phyloP scores from a whole-genome alignment of 1,284 basidiomycete genomes.

The Microbotryum silenes-acaulis region DNA sequence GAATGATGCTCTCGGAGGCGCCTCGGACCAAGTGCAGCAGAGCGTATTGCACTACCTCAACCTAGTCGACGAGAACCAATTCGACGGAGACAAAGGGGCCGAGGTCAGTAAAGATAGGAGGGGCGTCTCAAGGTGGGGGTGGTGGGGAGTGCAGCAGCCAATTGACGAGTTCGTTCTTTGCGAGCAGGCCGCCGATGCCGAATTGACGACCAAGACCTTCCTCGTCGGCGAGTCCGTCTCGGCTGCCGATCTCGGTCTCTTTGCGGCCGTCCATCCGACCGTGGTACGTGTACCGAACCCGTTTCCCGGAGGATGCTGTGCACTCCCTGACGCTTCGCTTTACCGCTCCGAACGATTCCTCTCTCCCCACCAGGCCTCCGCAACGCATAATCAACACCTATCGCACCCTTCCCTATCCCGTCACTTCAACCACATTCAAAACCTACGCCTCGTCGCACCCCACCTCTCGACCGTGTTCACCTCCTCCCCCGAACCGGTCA shows the following conservation, averaged over 20 bases:
- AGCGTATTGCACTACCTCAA: constrained; percentile 17
- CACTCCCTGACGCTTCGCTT: too few relatives aligned
- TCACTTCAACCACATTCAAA: constrained; percentile 89
- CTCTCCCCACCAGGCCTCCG: constrained; percentile 8
- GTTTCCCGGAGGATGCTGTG: too few relatives aligned
- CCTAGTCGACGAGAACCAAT: constrained; percentile 10
- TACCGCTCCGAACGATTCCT: too few relatives aligned
- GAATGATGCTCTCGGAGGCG: constrained; percentile 24
- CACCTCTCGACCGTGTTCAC: constrained; percentile 48
- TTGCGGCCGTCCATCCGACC: constrained; percentile 68
- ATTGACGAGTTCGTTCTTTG: background rate
- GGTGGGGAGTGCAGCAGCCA: too few relatives aligned
- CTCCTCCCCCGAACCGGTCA: constrained; percentile 51
- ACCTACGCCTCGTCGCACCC: constrained; percentile 53
- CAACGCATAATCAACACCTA: constrained; percentile 22
- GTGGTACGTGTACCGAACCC: constrained; percentile 47
- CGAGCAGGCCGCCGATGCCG: constrained; percentile 59
- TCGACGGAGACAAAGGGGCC: background rate
- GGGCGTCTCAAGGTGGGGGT: too few relatives aligned
- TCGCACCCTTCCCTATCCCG: constrained; percentile 61
- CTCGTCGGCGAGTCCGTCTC: constrained; percentile 66
- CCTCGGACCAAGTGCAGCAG: constrained; percentile 12
- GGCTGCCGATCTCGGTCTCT: constrained; percentile 77
- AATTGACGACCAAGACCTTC: constrained; percentile 68
- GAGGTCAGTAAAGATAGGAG: background rate